phyloP scores from a whole-genome alignment of 768 basidiomycete species.

The Macrocybe gigantea region DNA sequence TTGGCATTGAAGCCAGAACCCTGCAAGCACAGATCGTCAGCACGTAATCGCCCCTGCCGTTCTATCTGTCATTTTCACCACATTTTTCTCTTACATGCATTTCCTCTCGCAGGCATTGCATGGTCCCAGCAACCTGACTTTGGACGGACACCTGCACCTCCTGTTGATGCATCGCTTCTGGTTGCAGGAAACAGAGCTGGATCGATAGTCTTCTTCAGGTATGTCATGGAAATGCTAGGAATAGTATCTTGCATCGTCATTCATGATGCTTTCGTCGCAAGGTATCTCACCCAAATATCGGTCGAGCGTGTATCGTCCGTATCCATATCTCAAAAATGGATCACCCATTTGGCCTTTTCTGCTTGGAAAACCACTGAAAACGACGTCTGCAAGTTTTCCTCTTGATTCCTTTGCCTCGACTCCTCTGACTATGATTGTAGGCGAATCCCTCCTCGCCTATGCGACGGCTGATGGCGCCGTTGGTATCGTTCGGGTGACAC shows the following conservation, averaged over 20 bases:
- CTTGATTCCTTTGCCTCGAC: not conserved
- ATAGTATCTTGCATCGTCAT: not conserved
- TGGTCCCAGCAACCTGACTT: constrained; percentile 68
- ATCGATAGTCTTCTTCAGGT: constrained; percentile 55
- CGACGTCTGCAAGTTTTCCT: constrained; percentile 35
- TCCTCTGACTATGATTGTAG: constrained; percentile 26
- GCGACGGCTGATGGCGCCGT: constrained; percentile 54
- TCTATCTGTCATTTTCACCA: not conserved
- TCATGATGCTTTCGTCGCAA: not conserved
- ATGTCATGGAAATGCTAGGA: not conserved
- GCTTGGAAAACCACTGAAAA: constrained; percentile 37
- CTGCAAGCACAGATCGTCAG: constrained; percentile 54
- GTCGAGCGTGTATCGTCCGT: constrained; percentile 32
- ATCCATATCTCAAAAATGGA: constrained; percentile 51
- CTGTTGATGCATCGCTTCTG: constrained; percentile 57
- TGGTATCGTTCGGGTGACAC: constrained; percentile 47
- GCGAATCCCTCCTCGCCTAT: constrained; percentile 52
- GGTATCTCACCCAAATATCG: constrained; percentile 16
- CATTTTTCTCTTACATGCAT: not conserved
- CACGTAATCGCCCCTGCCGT: constrained; percentile 21
- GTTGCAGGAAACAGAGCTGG: constrained; percentile 69
- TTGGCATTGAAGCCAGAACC: constrained; percentile 18
- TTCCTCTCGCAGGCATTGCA: constrained; percentile 42
- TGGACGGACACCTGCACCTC: constrained; percentile 39
- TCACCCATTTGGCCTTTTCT: constrained; percentile 57